Evolutionary conservation across 2,329 filamentous ascomycete species (phyloP), one percentile per base, ranked within the genome.

Genomic region (Ceratocystis destructans): DNA sequence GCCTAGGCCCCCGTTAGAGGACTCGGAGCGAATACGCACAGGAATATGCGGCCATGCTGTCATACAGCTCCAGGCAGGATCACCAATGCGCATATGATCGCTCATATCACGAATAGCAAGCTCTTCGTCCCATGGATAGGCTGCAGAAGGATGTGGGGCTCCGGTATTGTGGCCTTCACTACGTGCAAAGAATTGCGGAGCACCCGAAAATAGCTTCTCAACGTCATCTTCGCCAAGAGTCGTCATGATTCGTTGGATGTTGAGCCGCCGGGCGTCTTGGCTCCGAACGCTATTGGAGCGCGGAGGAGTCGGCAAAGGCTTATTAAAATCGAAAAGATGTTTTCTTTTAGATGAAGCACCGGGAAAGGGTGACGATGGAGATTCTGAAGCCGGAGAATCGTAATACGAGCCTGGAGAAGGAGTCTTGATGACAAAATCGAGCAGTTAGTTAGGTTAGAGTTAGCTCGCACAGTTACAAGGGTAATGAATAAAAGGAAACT

Each of bases 121-220:
- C 69, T 81, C 77, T 69, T 83, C 79, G 72, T 89, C 83, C 80
- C 85, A 88, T 1, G 86, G 86, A 72, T 85, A 89, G 46, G 83
- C 82, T 33, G 86, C 84, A 62, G 79, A 83, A 25, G 86, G 85
- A 70, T 84, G 80, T 25, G 82, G 82, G 46, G 83, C 82, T 63
- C 80, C 83, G 67, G 79, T 80, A 72, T 79, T 82, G 73, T 85
- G 82, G 48, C 82, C 81, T 70, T 84, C 80, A 67, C 79, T 81
- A 64, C 82, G 80, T 70, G 83, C 80, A 73, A 84, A 85, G 76
- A 87, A 89, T 73, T 88, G 86, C 69, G 87, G 87, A 55, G 87
- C 87, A n/a, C 87, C 87, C 31, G 86, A 87, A 77, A 89, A 90
- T 71, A 89, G 80, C 74, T 84, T 83, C 75, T 86, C 83, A 64